Evolutionary conservation across 2,329 filamentous ascomycete species (phyloP).

Genomic region (Xylariaceae sp.): DNA sequence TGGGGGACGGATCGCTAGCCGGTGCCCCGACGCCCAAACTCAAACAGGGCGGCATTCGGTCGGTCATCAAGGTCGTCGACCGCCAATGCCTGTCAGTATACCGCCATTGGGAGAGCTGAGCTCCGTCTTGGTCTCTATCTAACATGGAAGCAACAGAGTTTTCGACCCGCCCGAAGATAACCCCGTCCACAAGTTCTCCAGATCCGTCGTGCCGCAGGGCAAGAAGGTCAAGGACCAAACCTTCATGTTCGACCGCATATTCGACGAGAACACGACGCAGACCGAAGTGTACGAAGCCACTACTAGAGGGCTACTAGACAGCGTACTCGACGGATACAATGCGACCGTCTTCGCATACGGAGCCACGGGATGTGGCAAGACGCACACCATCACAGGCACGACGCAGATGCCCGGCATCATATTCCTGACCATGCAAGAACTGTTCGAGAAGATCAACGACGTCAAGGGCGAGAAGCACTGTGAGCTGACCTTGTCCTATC

Average conservation of each 20-base stretch:
- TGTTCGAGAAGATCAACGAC: conserved; percentile 94
- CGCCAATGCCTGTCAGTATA: conserved; percentile 82
- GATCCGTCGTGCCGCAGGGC: conserved; percentile 72
- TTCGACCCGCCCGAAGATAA: conserved; percentile 97
- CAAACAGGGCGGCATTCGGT: conserved; percentile 76
- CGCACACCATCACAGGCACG: conserved; percentile 93
- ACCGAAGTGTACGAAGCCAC: conserved; percentile 93
- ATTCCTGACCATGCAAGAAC: conserved; percentile 97
- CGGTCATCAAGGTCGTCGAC: conserved; percentile 93
- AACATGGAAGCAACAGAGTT: conserved; percentile 51
- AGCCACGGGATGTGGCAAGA: conserved; percentile 96
- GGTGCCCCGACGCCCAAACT: conserved; percentile 78
- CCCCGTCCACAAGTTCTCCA: conserved; percentile 80
- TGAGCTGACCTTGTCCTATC: conserved; percentile 86
- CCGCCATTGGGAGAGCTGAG: neutral
- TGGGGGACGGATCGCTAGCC: conserved; percentile 96
- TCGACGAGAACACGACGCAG: conserved; percentile 91
- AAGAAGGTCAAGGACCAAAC: conserved; percentile 97
- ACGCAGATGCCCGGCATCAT: conserved; percentile 93
- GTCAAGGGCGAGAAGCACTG: conserved; percentile 79
- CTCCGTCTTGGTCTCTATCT: neutral
- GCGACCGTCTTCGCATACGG: conserved; percentile 98
- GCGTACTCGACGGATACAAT: conserved; percentile 95
- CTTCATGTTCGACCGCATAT: conserved; percentile 93
- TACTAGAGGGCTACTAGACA: conserved; percentile 83